A percentile compares a stretch with the other conserved stretches of the same genome.
Conservation (phyloP, 2,329 filamentous ascomycete genomes). For the Pseudogymnoascus sp. region DNA sequence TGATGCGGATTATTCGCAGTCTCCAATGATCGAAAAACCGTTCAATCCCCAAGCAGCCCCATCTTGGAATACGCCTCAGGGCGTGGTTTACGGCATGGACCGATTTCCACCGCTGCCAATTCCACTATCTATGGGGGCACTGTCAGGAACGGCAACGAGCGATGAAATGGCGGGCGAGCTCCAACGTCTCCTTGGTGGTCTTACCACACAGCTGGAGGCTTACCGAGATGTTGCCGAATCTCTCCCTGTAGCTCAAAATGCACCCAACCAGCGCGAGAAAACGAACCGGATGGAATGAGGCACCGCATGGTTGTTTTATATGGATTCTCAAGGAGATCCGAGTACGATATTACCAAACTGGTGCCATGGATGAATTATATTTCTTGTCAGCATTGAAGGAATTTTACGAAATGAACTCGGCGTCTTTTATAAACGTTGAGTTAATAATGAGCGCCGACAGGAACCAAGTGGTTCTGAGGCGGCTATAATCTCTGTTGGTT, state of each 20-base stretch:
- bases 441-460: not conserved
- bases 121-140: conserved; percentile 20
- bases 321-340: not conserved
- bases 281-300: not conserved
- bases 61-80: conserved; percentile 11
- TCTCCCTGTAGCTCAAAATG: conserved; percentile 1
- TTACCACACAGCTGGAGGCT: conserved; percentile 20
- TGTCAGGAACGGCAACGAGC: conserved; percentile 20
- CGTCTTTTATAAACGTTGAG: not conserved
- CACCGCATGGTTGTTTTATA: not conserved
- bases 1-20: not conserved
- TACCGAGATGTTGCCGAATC: conserved; percentile 21
- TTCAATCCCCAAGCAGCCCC: conserved; percentile 11
- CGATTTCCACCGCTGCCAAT: conserved; percentile 18
- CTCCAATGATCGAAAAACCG: conserved; percentile 8
- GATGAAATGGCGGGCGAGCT: conserved; percentile 23
- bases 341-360: not conserved
- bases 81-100: not conserved
- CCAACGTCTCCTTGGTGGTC: conserved; percentile 16
- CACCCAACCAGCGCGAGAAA: not conserved
- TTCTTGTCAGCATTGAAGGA: not conserved
- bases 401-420: not conserved
- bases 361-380: not conserved
- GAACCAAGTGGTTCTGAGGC: not conserved
- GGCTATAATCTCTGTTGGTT: not conserved